These are phyloP conservation scores for Metarhizium album DNA, from an alignment of 2,329 filamentous ascomycete species.

Conservation along the genomic window DNA sequence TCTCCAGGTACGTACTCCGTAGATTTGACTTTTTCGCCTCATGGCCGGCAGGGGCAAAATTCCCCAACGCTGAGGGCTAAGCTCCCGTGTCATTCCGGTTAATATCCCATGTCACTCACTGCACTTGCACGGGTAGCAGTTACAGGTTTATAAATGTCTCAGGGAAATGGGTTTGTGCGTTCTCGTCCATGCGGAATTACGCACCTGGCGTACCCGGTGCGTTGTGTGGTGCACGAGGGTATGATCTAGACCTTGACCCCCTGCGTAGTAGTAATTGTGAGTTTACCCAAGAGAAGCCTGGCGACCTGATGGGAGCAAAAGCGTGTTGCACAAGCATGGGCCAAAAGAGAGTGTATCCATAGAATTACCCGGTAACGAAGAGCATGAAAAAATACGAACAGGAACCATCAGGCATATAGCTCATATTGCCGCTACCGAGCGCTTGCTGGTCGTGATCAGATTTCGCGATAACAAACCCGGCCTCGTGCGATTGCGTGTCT, in stretches of 20 bases:
- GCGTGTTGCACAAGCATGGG: not conserved
- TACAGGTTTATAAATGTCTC: not conserved
- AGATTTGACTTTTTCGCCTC: not conserved
- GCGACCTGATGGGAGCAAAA: not conserved
- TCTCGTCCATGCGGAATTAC: not conserved
- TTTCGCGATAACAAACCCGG: not conserved
- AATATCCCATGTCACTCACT: not conserved
- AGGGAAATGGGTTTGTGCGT: not conserved
- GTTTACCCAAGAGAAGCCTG: not conserved
- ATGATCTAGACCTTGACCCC: too few relatives aligned
- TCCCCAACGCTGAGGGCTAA: not conserved
- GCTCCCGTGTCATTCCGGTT: not conserved
- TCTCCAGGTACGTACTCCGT: too few relatives aligned
- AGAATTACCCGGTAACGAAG: too few relatives aligned
- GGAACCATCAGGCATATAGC: not conserved
- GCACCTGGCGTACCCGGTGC: not conserved
- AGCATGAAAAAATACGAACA: too few relatives aligned
- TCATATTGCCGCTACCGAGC: not conserved
- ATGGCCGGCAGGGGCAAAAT: not conserved
- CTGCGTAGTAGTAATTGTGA: not conserved
- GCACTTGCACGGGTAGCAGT: not conserved
- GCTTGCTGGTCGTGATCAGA: not conserved
- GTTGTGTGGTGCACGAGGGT: too few relatives aligned
- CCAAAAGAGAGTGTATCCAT: not conserved
- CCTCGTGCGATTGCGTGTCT: not conserved